Conservation (phyloP, 2,329 filamentous ascomycete species). For the Metarhizium anisopliae region DNA sequence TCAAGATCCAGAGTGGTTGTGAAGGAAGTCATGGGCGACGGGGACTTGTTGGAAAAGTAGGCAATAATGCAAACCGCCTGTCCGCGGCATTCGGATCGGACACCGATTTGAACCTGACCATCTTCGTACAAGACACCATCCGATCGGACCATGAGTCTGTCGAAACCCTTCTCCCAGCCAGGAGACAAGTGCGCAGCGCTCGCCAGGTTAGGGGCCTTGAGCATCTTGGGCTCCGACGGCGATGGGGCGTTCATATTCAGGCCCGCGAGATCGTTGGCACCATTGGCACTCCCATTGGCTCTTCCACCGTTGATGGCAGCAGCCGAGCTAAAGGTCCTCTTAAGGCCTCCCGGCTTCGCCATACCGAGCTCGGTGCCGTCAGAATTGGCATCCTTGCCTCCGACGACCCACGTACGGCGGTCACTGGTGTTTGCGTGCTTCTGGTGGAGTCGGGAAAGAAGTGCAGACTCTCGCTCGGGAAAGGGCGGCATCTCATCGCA, state of each 20-base stretch:
- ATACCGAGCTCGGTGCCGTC: conserved; percentile 73
- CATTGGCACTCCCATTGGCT: conserved; percentile 34
- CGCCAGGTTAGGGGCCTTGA: conserved; percentile 73
- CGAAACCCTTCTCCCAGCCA: conserved; percentile 88
- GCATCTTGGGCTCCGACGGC: conserved; percentile 45
- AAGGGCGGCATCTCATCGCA: conserved; percentile 99
- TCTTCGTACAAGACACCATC: conserved; percentile 95
- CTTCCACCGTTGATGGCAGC: conserved; percentile 37
- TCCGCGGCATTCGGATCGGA: conserved; percentile 90
- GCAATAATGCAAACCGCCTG: conserved; percentile 91
- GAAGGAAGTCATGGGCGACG: conserved; percentile 76
- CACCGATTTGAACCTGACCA: conserved; percentile 81
- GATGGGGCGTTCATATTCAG: conserved; percentile 64
- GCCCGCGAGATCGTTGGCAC: conserved; percentile 63
- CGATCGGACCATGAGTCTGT: conserved; percentile 65
- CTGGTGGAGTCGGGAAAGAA: conserved; percentile 86
- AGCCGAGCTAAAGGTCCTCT: conserved; percentile 70
- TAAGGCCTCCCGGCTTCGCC: conserved; percentile 72
- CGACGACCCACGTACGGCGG: conserved; percentile 95
- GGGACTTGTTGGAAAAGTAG: conserved; percentile 93
- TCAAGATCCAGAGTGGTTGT: conserved; percentile 89
- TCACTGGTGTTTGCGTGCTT: conserved; percentile 90
- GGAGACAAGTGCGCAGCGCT: conserved; percentile 88
- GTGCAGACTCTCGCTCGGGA: conserved; percentile 83
- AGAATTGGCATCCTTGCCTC: conserved; percentile 85